A percentile compares a stretch with the other conserved stretches of the same genome.
These are phyloP conservation scores for Vickermania spadyakhi DNA, from an alignment of 208 protist species.

Conservation along the genomic window DNA sequence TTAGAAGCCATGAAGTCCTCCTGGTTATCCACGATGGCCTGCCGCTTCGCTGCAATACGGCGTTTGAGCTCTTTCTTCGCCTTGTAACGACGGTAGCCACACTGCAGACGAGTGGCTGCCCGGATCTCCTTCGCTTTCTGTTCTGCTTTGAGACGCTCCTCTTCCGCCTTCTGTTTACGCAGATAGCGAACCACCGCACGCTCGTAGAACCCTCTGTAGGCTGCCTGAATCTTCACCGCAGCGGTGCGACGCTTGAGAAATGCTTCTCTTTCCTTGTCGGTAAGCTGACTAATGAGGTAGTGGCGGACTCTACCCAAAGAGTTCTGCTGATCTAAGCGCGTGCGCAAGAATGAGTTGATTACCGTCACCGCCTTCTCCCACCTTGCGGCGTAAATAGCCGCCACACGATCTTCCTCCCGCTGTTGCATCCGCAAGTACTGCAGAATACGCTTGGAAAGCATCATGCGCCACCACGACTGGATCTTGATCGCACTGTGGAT, in stretches of 20 bases:
- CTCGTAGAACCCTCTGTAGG: conserved; percentile 76
- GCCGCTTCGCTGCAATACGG: conserved; percentile 20
- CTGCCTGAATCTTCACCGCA: conserved; percentile 57
- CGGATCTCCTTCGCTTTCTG: conserved; percentile 26
- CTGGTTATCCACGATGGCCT: conserved; percentile 32
- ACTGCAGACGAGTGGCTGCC: conserved; percentile 62
- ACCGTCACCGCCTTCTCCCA: conserved; percentile 48
- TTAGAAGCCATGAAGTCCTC: conserved; percentile 32
- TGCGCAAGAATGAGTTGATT: conserved; percentile 43
- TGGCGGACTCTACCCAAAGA: conserved; percentile 10
- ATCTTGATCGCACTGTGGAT: conserved; percentile 17
- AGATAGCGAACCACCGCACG: conserved; percentile 53
- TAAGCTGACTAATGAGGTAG: conserved; percentile 30
- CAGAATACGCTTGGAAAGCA: conserved; percentile 28
- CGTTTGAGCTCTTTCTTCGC: conserved; percentile 22
- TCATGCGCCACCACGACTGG: conserved; percentile 68
- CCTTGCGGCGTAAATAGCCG: conserved; percentile 44
- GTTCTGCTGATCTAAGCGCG: conserved; percentile 17
- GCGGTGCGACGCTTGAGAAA: conserved; percentile 35
- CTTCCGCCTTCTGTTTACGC: conserved; percentile 28
- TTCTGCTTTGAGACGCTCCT: conserved; percentile 19
- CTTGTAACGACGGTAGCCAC: conserved; percentile 28
- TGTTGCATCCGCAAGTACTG: conserved; percentile 13
- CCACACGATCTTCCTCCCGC: conserved; percentile 39
- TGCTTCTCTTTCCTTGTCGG: conserved; percentile 18